A percentile compares a stretch with the other conserved stretches of the same genome.
Conservation (phyloP, 2,329 filamentous ascomycete species). For the Didymosphaeria variabile region DNA sequence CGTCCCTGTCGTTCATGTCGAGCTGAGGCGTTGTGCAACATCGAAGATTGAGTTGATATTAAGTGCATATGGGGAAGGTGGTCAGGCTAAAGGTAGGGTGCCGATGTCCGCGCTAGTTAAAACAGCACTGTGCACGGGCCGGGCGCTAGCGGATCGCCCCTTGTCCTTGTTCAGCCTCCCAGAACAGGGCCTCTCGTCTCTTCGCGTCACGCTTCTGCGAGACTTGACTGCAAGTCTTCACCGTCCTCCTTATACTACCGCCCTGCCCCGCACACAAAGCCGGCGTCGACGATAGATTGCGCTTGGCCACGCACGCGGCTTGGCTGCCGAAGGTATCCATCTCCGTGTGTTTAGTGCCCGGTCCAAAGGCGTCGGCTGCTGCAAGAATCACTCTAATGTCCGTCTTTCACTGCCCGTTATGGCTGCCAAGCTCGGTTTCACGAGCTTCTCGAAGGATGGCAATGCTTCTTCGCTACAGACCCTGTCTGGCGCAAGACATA, state of each 20-base stretch:
- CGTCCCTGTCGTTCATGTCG: slow-evolving; percentile 32
- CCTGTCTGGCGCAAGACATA: slow-evolving; percentile 23
- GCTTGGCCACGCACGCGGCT: slow-evolving; percentile 14
- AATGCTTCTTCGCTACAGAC: slow-evolving; percentile 27
- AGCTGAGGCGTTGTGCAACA: slow-evolving; percentile 27
- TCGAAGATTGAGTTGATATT: slow-evolving; percentile 39
- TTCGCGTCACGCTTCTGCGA: slow-evolving; percentile 26
- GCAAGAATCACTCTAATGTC: slow-evolving; percentile 25
- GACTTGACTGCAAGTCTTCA: slow-evolving; percentile 23
- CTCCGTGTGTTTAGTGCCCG: slow-evolving; percentile 31
- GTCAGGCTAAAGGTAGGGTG: slow-evolving; percentile 43
- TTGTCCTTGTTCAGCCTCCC: slow-evolving; percentile 37
- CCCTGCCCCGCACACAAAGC: slow-evolving; percentile 18
- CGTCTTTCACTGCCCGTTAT: slow-evolving; percentile 31
- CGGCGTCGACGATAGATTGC: slow-evolving; percentile 42
- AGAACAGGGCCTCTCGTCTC: slow-evolving; percentile 24
- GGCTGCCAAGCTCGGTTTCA: slow-evolving; percentile 31
- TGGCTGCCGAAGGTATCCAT: slow-evolving; percentile 21
- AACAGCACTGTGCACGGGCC: slow-evolving; percentile 36
- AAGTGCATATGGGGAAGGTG: slow-evolving; percentile 32
- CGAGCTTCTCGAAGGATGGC: slow-evolving; percentile 39
- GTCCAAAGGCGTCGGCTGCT: slow-evolving; percentile 37
- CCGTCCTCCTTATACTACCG: slow-evolving; percentile 25
- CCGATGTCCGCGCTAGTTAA: slow-evolving; percentile 29
- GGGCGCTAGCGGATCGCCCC: slow-evolving; percentile 19